Base-by-base conservation (phyloP, 2,329 filamentous ascomycete genomes). In the Exophiala aquamarina region DNA sequence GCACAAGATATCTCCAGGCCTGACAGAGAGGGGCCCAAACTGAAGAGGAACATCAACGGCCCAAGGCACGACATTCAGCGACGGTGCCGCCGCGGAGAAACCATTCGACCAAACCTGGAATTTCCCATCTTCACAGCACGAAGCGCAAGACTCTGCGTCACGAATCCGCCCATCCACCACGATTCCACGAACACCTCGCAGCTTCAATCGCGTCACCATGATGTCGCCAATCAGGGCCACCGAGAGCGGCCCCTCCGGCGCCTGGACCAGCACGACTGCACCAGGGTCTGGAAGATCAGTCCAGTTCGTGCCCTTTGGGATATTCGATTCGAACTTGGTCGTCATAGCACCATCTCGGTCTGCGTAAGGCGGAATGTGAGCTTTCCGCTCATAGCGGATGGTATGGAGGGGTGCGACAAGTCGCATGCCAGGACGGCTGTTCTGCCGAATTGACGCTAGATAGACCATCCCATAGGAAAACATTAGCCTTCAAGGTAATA, bases 31-130 rank as follows among this genome's bases (percentile, higher is more conserved):
- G 8, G 13, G n/a, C 21, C 41, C 40, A 4, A 44, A 7, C 31
- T 44, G 15, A 4, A 44, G 31, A 3, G 41, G 19, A 21, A 44
- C 31, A 21, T 44, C 41, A 8, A 34, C 19, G 18, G 14, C 20
- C 32, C 41, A 44, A 9, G 41, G 41, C 9, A 14, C n/a, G n/a
- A 18, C 20, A 8, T 44, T 32, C 7, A 44, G 17, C n/a, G 41
- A 36, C 13, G 41, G 41, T 5, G 31, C n/a, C 14, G 41, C 29
- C 11, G 41, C 41, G 15, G 41, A 44, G 13, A 44, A n/a, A 5
- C 41, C 41, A 14, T 13, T 14, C 9, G 41, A 44, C 41, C 41
- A 44, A 6, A 36, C 14, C 15, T 44, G 41, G 15, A 44, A 44
- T 9, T 13, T 21, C 2, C 41, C 41, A n/a, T 44, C 41, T 8